Conservation (phyloP, 768 basidiomycete genomes). For the Trametes cubensis region DNA sequence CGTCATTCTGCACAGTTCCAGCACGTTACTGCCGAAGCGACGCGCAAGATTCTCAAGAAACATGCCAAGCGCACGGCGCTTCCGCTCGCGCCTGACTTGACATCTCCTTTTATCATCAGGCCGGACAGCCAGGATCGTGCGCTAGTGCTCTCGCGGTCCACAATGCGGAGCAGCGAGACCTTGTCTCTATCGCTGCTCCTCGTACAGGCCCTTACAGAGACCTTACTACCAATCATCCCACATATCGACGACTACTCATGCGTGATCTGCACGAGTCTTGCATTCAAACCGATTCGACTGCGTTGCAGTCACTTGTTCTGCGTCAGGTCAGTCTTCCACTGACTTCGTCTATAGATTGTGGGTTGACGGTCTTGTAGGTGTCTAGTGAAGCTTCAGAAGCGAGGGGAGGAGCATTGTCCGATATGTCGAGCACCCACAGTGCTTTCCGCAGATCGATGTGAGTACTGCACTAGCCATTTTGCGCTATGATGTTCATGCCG, state of each 20-base stretch:
- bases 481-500: neutral
- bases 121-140: neutral
- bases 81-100: constrained; percentile 52
- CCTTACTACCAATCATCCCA: constrained; percentile 78
- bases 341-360: constrained; percentile 18
- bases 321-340: constrained; percentile 46
- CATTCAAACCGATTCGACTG: constrained; percentile 90
- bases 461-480: constrained; percentile 33
- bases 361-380: constrained; percentile 42
- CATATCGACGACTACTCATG: constrained; percentile 85
- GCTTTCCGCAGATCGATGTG: constrained; percentile 73
- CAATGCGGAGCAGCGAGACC: constrained; percentile 7
- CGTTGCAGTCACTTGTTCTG: constrained; percentile 80
- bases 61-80: constrained; percentile 89
- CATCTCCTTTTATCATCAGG: constrained; percentile 23
- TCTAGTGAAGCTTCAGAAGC: constrained; percentile 90
- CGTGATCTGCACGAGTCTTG: constrained; percentile 85
- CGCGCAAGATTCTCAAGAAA: constrained; percentile 92
- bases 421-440: constrained; percentile 83
- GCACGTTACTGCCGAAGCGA: constrained; percentile 83
- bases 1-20: constrained; percentile 62
- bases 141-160: constrained; percentile 5
- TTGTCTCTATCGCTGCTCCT: constrained; percentile 62
- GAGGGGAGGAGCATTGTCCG: constrained; percentile 75
- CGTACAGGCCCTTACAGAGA: constrained; percentile 82